Conservation (phyloP, 148 eudicot genomes). For the Suaeda aralocaspica region DNA sequence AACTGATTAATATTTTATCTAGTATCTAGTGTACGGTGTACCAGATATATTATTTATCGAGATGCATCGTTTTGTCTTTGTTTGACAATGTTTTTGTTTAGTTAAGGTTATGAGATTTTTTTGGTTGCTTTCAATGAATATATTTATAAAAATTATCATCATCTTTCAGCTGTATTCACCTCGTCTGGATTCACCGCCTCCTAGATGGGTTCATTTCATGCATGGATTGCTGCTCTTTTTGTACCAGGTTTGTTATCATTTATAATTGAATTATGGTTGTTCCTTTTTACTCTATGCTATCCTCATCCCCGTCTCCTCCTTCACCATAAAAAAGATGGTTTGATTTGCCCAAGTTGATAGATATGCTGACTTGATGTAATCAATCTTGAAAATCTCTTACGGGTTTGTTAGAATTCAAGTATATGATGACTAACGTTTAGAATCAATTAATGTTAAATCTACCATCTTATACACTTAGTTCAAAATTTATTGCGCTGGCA, state of each 20-base stretch:
- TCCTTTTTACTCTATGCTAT: not conserved
- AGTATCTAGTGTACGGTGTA: too few species aligned
- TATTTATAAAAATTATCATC: conserved; percentile 6
- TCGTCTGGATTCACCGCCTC: conserved; percentile 86
- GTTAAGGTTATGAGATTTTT: not conserved
- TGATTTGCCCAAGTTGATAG: not conserved
- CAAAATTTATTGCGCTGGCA: not conserved
- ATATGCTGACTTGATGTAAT: not conserved
- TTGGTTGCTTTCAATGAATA: not conserved
- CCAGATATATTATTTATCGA: too few species aligned
- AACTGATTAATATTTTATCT: too few species aligned
- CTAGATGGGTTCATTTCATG: conserved; percentile 95
- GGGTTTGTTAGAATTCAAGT: not conserved
- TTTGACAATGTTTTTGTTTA: not conserved
- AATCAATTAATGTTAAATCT: not conserved
- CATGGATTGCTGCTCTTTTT: conserved; percentile 91
- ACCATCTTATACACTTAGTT: not conserved
- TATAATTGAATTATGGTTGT: not conserved
- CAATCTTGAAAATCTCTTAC: not conserved
- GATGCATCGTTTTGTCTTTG: too few species aligned
- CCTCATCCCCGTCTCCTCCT: too few species aligned
- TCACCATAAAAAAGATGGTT: not conserved
- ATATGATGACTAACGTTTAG: not conserved
- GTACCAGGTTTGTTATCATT: conserved; percentile 67
- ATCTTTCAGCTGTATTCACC: conserved; percentile 87